Percentiles rank a stretch among this genome's conserved stretches.
Evolutionary conservation across 2,329 filamentous ascomycete genomes (phyloP).

Genomic region (Aspergillus puulaauensis): DNA sequence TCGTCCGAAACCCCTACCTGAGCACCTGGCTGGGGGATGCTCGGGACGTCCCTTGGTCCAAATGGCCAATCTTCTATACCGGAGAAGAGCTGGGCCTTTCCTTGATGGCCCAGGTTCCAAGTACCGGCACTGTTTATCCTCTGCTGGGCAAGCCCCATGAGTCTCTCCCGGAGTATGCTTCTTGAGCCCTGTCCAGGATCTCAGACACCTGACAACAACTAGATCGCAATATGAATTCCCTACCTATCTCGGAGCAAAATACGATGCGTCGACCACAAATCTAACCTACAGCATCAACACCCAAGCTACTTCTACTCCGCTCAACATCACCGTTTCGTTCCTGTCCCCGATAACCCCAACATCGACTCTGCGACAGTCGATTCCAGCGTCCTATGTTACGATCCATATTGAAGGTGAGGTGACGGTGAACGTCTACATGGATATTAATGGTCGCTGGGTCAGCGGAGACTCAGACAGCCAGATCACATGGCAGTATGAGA

Average conservation of each 20-base stretch:
- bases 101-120: constrained; percentile 61
- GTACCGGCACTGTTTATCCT: constrained; percentile 61
- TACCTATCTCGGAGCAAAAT: constrained; percentile 60
- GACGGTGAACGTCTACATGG: constrained; percentile 63
- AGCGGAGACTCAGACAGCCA: constrained; percentile 69
- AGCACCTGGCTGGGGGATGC: constrained; percentile 74
- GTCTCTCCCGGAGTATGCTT: constrained; percentile 51
- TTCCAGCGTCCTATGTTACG: constrained; percentile 78
- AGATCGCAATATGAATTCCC: constrained; percentile 58
- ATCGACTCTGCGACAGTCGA: constrained; percentile 74
- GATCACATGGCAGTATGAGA: constrained; percentile 67
- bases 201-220: background rate
- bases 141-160: constrained; percentile 67
- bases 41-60: constrained; percentile 72
- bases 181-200: background rate
- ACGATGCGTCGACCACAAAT: constrained; percentile 70
- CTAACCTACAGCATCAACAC: constrained; percentile 62
- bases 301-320: constrained; percentile 34
- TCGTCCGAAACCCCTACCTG: constrained; percentile 75
- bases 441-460: constrained; percentile 77
- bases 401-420: constrained; percentile 67
- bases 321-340: constrained; percentile 62
- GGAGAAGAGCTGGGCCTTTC: constrained; percentile 67
- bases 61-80: constrained; percentile 86
- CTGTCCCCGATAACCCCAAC: constrained; percentile 78